A percentile compares a stretch with the other conserved stretches of the same genome.
phyloP scores from a whole-genome alignment of 2,329 filamentous ascomycete genomes.

The Fusarium ambrosium region DNA sequence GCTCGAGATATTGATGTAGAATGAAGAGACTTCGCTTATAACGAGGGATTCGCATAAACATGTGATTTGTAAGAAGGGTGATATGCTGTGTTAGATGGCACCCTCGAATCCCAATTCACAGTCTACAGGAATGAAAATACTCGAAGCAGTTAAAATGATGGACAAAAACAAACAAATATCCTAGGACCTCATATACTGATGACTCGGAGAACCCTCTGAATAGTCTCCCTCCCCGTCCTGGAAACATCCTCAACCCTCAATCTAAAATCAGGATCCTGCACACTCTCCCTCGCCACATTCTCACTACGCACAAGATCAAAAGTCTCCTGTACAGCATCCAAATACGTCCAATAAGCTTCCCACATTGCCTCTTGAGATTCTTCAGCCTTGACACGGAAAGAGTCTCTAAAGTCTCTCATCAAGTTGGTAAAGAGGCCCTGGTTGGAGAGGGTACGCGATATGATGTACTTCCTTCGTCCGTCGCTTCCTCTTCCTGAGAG shows the following conservation, averaged over 20 bases:
- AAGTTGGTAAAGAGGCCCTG: too few species aligned
- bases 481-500: too few species aligned
- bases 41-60: too few species aligned
- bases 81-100: not conserved
- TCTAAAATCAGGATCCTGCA: constrained; percentile 54
- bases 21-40: not conserved
- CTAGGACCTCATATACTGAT: too few species aligned
- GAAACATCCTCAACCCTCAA: constrained; percentile 43
- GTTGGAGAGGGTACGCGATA: too few species aligned
- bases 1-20: constrained; percentile 5
- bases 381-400: too few species aligned
- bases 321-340: constrained; percentile 46
- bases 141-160: not conserved
- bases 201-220: constrained; percentile 23
- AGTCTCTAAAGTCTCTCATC: too few species aligned
- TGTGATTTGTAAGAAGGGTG: too few species aligned
- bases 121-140: not conserved
- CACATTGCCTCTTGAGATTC: too few species aligned
- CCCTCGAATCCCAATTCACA: not conserved
- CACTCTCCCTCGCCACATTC: constrained; percentile 54
- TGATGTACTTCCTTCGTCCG: too few species aligned
- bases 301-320: constrained; percentile 56
- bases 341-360: too few species aligned
- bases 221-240: not conserved
- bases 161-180: not conserved